Percentiles rank a stretch among this genome's conserved stretches.
These are phyloP conservation scores for Elongisporangium anandrum DNA, from an alignment of 352 stramenopile species.

Conservation along the genomic window DNA sequence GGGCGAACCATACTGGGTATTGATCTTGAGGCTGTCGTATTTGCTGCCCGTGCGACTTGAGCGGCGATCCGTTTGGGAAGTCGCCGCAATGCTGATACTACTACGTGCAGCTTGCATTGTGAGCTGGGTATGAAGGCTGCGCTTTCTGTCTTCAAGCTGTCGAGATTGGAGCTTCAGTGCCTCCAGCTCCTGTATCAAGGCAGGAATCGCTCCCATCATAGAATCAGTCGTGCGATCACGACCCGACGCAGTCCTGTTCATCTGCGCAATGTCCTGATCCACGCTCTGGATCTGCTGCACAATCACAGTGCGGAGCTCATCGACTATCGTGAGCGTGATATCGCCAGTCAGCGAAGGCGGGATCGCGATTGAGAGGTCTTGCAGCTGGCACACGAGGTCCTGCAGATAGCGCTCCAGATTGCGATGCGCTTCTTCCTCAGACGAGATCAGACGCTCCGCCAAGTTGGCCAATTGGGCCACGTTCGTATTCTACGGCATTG, in stretches of 20 bases:
- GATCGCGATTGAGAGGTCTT: slow-evolving; percentile 14
- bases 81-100: not conserved
- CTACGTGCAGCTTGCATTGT: not conserved
- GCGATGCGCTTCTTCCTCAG: slow-evolving; percentile 5
- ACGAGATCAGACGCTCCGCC: not conserved
- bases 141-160: slow-evolving; percentile 9
- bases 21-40: not conserved
- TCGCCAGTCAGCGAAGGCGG: slow-evolving; percentile 12
- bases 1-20: no score
- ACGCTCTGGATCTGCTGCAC: slow-evolving; percentile 5
- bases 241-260: slow-evolving; percentile 8
- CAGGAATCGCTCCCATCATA: not conserved
- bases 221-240: not conserved
- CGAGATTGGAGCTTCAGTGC: slow-evolving; percentile 11
- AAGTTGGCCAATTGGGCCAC: not conserved
- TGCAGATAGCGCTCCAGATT: slow-evolving; percentile 23
- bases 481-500: slow-evolving; percentile 1
- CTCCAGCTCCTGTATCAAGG: slow-evolving; percentile 5
- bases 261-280: slow-evolving; percentile 6
- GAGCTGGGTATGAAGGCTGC: slow-evolving; percentile 1
- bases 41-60: not conserved
- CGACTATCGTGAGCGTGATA: slow-evolving; percentile 9
- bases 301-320: slow-evolving; percentile 16
- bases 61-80: not conserved
- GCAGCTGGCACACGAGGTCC: slow-evolving; percentile 18